Base-by-base conservation (phyloP, 495 filamentous ascomycete species). In the Cercophora samala region DNA sequence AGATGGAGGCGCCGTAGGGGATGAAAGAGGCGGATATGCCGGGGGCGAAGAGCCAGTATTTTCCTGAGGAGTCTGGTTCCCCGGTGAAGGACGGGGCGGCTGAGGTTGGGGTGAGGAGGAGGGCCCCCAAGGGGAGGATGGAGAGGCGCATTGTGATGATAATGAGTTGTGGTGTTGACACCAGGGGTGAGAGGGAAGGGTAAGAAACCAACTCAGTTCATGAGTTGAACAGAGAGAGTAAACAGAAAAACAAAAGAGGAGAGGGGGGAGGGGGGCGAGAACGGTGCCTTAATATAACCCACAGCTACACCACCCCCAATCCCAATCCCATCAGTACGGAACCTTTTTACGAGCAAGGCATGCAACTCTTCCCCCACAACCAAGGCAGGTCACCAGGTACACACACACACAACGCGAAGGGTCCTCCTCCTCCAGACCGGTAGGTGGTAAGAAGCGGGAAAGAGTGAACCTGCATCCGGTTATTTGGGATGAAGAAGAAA, bases 11-110 rank as follows among this genome's bases (percentile, higher is more conserved):
- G 25, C 91, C 92, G 68, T 95, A 93, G 1, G 91, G 82, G 60
- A 94, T 89, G 76, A 95, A 88, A 52, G 82, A 83, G 15, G 88
- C 90, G 18, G 87, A 84, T 78, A 95, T 92, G 53, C 89, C 89
- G 55, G 86, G 82, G 53, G 88, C 87, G 60, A 82, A 80, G 75
- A 96, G 90, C 70, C 86, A 89, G 76, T 93, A 95, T 72, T 89
- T 87, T 29, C 84, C 84, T 66, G 83, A 69, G 46, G 69, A 63
- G 68, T 84, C 83, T 0, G 84, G 81, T 3, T 74, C 24, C 23
- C 60, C 60, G 8, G 60, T 62, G 60, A 62, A 62, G 29, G 60
- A 25, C 0, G 29, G 15, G 18, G n/a, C 58, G 8, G 60, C 3
- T 29, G 29, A 62, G 60, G 60, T 24, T 5, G 25, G 26, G 13